phyloP scores from a whole-genome alignment of 2,329 filamentous ascomycete genomes.

The Colletotrichum melonis region DNA sequence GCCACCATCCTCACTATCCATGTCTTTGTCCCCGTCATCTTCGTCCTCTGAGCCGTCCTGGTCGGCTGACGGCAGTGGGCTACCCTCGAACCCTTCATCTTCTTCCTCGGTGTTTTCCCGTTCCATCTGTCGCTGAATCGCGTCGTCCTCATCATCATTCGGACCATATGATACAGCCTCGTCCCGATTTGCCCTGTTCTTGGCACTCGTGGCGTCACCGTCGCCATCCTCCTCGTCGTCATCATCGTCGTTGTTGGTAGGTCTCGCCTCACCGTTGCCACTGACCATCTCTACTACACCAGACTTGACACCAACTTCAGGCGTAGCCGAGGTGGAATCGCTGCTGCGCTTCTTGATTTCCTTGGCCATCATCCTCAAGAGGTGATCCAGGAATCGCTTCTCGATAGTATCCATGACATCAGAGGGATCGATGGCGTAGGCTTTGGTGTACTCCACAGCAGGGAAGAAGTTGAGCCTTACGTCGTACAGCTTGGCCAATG shows the following conservation, averaged over 20 bases:
- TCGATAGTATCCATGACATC: conserved; percentile 88
- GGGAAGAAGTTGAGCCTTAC: conserved; percentile 88
- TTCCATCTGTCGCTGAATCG: conserved; percentile 73
- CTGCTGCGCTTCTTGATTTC: conserved; percentile 86
- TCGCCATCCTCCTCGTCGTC: conserved; percentile 82
- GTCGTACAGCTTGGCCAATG: conserved; percentile 85
- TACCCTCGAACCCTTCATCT: conserved; percentile 65
- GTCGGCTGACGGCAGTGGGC: conserved; percentile 50
- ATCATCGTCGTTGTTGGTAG: conserved; percentile 66
- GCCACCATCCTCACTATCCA: conserved; percentile 51
- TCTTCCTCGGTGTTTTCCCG: conserved; percentile 64
- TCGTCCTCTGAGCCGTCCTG: conserved; percentile 45
- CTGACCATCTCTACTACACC: conserved; percentile 64
- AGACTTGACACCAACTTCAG: conserved; percentile 73
- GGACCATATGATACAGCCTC: conserved; percentile 91
- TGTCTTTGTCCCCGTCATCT: conserved; percentile 49
- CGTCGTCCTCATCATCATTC: conserved; percentile 91
- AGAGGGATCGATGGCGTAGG: conserved; percentile 83
- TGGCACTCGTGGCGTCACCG: conserved; percentile 80
- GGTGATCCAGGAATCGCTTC: conserved; percentile 77
- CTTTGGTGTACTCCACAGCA: conserved; percentile 81
- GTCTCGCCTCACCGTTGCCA: conserved; percentile 50
- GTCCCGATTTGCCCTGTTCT: conserved; percentile 78
- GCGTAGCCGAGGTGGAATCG: conserved; percentile 75
- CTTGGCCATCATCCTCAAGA: conserved; percentile 77